A percentile compares a stretch with the other conserved stretches of the same genome.
Evolutionary conservation across 2,329 filamentous ascomycete species (phyloP).

Genomic region (Gyromitra esculenta): DNA sequence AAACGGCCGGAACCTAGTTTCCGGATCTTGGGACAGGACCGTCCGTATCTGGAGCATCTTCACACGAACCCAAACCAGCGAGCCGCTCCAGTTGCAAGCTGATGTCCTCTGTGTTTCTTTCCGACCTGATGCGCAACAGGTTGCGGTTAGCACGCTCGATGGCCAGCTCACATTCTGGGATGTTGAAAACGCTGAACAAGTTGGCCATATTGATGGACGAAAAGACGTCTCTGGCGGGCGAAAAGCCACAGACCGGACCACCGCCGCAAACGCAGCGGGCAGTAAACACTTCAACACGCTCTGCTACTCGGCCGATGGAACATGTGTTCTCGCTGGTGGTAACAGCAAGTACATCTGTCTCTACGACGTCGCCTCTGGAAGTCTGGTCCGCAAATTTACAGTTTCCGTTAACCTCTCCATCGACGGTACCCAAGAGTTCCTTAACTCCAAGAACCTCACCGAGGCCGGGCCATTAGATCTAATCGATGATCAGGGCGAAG

Average conservation of each 20-base stretch:
- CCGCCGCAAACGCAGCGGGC: slow-evolving; percentile 87
- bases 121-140: slow-evolving; percentile 87
- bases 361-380: slow-evolving; percentile 93
- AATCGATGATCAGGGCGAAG: slow-evolving; percentile 88
- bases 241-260: slow-evolving; percentile 84
- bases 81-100: slow-evolving; percentile 89
- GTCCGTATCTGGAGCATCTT: slow-evolving; percentile 98
- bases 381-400: slow-evolving; percentile 92
- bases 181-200: slow-evolving; percentile 84
- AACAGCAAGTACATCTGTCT: slow-evolving; percentile 99
- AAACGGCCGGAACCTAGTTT: slow-evolving; percentile 82
- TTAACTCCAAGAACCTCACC: slow-evolving; percentile 90
- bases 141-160: slow-evolving; percentile 91
- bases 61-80: slow-evolving; percentile 89
- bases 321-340: slow-evolving; percentile 86
- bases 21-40: slow-evolving; percentile 95
- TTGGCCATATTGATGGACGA: slow-evolving; percentile 85
- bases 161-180: slow-evolving; percentile 97
- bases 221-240: slow-evolving; percentile 93
- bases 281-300: slow-evolving; percentile 92
- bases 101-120: slow-evolving; percentile 89
- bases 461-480: slow-evolving; percentile 86
- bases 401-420: slow-evolving; percentile 95
- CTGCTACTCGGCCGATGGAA: slow-evolving; percentile 90
- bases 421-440: slow-evolving; percentile 94